These are phyloP conservation scores for Aspergillus sojae DNA, from an alignment of 2,329 filamentous ascomycete genomes.

Conservation along the genomic window DNA sequence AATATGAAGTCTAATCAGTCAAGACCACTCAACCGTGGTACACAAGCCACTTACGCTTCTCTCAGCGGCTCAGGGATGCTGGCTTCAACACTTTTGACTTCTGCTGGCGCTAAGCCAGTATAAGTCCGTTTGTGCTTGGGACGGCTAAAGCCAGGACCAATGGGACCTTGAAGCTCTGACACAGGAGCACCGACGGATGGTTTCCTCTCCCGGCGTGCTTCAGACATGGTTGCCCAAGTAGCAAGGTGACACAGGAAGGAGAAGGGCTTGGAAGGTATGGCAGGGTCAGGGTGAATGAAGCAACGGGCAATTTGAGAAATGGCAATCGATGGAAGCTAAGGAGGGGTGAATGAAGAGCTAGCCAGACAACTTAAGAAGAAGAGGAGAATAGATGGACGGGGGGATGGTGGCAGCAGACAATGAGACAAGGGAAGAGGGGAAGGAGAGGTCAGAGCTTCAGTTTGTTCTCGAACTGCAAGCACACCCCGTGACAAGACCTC, in stretches of 20 bases:
- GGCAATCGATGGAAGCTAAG: background rate
- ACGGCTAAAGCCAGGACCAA: slow-evolving; percentile 82
- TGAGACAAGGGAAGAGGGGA: slow-evolving; percentile 1
- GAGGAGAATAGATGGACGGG: background rate
- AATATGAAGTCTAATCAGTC: slow-evolving; percentile 21
- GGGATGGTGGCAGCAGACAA: slow-evolving; percentile 1
- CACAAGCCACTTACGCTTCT: slow-evolving; percentile 66
- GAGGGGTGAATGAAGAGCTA: background rate
- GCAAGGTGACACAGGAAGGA: background rate
- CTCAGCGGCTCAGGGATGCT: slow-evolving; percentile 86
- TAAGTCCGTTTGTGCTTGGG: slow-evolving; percentile 98
- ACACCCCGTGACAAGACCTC: background rate
- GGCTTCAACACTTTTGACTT: slow-evolving; percentile 94
- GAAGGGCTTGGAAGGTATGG: background rate
- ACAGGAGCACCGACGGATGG: slow-evolving; percentile 82
- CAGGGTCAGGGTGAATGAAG: background rate
- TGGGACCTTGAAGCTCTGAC: slow-evolving; percentile 79
- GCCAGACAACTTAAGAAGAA: background rate
- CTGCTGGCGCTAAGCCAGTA: slow-evolving; percentile 84
- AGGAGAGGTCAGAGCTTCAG: background rate
- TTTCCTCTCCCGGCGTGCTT: slow-evolving; percentile 67
- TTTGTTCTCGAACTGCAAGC: background rate
- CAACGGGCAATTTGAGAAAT: background rate
- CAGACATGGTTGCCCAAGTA: slow-evolving; percentile 23
- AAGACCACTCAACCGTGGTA: slow-evolving; percentile 2